Evolutionary conservation across 106 monocot genomes (phyloP).

Genomic region (Platanthera guangdongensis): DNA sequence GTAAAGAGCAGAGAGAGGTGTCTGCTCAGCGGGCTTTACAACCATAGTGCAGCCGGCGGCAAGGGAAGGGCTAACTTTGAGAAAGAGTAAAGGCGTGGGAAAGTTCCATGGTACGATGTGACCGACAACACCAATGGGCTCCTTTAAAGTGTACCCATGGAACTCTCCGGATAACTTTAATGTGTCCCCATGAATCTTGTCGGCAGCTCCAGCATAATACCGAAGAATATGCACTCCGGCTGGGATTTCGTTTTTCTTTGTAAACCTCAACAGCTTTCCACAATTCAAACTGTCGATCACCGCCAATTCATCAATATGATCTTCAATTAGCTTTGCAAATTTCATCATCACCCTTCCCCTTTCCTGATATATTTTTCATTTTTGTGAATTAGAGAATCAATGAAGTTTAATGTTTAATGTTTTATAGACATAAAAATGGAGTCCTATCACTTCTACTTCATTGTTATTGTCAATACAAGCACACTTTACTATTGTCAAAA

Average conservation of each 20-base stretch:
- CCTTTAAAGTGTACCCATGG: constrained; percentile 13
- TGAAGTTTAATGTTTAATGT: no score
- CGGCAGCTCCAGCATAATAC: constrained; percentile 55
- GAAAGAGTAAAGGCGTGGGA: constrained; percentile 13
- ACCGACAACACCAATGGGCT: constrained; percentile 29
- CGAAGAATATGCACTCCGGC: constrained; percentile 18
- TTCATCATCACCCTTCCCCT: constrained; percentile 50
- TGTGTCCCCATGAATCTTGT: constrained; percentile 5
- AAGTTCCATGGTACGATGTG: constrained; percentile 34
- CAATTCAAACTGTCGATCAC: constrained; percentile 39
- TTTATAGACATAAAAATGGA: no score
- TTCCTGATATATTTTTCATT: constrained; percentile 19
- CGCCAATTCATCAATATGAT: constrained; percentile 38
- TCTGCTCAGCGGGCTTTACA: constrained; percentile 30
- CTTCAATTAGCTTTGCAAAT: constrained; percentile 46
- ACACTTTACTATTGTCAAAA: no score
- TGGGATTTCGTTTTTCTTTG: constrained; percentile 35
- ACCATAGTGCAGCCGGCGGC: constrained; percentile 18
- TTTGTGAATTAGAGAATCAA: no score
- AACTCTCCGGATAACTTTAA: constrained; percentile 10
- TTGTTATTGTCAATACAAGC: no score
- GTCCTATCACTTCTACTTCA: no score
- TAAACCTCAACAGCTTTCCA: constrained; percentile 33
- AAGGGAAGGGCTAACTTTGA: constrained; percentile 26
- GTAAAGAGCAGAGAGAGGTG: constrained; percentile 24